Evolutionary conservation across 2,329 filamentous ascomycete genomes (phyloP).

Genomic region (Clonostachys byssicola): DNA sequence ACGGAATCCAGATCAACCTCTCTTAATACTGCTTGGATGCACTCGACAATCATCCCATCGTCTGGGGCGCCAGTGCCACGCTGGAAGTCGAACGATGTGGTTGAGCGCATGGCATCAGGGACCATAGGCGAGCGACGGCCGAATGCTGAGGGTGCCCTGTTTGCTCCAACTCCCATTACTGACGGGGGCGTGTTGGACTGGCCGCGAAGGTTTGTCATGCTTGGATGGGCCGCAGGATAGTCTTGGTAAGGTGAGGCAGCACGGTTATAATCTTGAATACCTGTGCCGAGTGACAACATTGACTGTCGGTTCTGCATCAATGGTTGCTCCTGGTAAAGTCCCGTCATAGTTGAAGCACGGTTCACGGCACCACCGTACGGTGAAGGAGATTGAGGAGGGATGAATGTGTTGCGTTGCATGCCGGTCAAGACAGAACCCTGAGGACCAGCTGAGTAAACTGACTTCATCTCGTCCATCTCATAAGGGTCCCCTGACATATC

Average conservation of each 20-base stretch:
- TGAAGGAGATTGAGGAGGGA: slow-evolving; percentile 79
- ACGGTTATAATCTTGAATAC: slow-evolving; percentile 37
- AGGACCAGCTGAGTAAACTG: slow-evolving; percentile 88
- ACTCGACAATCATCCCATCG: slow-evolving; percentile 76
- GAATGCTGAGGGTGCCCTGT: slow-evolving; percentile 38
- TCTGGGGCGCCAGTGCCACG: slow-evolving; percentile 62
- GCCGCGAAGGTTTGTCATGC: slow-evolving; percentile 55
- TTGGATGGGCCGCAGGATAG: slow-evolving; percentile 45
- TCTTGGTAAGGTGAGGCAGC: slow-evolving; percentile 58
- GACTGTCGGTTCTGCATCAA: slow-evolving; percentile 62
- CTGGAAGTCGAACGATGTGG: slow-evolving; percentile 57
- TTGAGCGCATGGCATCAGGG: slow-evolving; percentile 41
- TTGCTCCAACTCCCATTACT: slow-evolving; percentile 19
- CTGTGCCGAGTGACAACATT: slow-evolving; percentile 61
- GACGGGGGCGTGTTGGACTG: slow-evolving; percentile 39
- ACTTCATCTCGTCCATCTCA: slow-evolving; percentile 98
- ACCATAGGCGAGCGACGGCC: slow-evolving; percentile 42
- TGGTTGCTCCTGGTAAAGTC: slow-evolving; percentile 41
- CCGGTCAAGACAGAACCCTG: slow-evolving; percentile 85
- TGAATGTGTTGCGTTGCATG: slow-evolving; percentile 70
- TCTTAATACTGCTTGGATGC: slow-evolving; percentile 74
- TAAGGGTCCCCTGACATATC: slow-evolving; percentile 64
- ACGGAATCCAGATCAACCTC: slow-evolving; percentile 96
- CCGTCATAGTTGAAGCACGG: slow-evolving; percentile 36
- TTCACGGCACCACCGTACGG: slow-evolving; percentile 56